These are phyloP conservation scores for Pichia cabralensis DNA, from an alignment of 805 yeast genomes.

Conservation along the genomic window DNA sequence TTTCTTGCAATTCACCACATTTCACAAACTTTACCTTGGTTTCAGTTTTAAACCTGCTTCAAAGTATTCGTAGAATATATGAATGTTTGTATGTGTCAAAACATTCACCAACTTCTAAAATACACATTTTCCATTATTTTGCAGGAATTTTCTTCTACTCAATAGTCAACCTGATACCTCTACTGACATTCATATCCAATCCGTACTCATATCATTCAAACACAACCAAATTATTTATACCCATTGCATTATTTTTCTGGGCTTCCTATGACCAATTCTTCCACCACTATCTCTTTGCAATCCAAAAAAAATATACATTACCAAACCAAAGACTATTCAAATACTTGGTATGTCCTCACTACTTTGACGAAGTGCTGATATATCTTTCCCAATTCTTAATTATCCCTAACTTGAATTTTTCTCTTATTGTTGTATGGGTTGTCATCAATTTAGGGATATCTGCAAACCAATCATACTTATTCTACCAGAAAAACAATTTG, in stretches of 20 bases:
- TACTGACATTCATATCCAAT: neutral
- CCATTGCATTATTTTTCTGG: slow-evolving; percentile 19
- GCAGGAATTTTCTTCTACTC: slow-evolving; percentile 56
- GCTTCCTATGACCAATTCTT: slow-evolving; percentile 37
- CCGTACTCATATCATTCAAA: neutral
- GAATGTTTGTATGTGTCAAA: slow-evolving; percentile 46
- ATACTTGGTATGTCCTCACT: slow-evolving; percentile 55
- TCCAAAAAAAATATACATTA: slow-evolving; percentile 41
- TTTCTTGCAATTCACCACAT: too few relatives aligned
- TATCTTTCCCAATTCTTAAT: slow-evolving; percentile 28
- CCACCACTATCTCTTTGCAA: slow-evolving; percentile 42
- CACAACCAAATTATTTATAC: neutral
- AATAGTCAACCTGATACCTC: slow-evolving; percentile 33
- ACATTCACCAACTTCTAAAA: slow-evolving; percentile 38
- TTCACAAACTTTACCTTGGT: too few relatives aligned
- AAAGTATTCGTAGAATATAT: slow-evolving; percentile 42
- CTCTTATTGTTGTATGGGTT: slow-evolving; percentile 29
- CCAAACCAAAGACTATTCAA: slow-evolving; percentile 45
- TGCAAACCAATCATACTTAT: slow-evolving; percentile 41
- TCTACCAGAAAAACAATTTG: too few relatives aligned
- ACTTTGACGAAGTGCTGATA: slow-evolving; percentile 52
- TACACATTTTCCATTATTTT: slow-evolving; percentile 57
- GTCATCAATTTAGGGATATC: slow-evolving; percentile 43
- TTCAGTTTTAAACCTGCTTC: slow-evolving; percentile 28
- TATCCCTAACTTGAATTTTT: slow-evolving; percentile 11